These are phyloP conservation scores for Daldinia concentrica DNA, from an alignment of 495 filamentous ascomycete species.

Conservation along the genomic window DNA sequence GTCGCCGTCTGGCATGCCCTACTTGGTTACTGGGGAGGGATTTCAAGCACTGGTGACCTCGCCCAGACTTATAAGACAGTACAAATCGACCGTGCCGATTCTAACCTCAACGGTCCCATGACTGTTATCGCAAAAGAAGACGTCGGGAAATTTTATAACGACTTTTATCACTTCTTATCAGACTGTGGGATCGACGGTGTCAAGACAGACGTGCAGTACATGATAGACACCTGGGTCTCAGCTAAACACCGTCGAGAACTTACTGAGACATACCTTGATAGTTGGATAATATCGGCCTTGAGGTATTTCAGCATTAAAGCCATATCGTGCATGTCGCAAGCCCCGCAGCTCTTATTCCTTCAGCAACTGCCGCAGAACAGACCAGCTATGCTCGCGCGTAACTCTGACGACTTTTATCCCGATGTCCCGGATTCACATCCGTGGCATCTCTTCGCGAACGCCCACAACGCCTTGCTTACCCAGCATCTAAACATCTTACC, in stretches of 20 bases:
- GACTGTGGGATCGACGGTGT: slow-evolving; percentile 78
- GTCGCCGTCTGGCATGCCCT: slow-evolving; percentile 95
- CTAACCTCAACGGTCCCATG: slow-evolving; percentile 68
- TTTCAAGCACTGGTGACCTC: slow-evolving; percentile 75
- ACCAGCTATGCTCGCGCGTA: slow-evolving; percentile 76
- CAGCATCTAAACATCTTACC: slow-evolving; percentile 66
- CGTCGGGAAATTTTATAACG: slow-evolving; percentile 78
- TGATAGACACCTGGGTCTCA: slow-evolving; percentile 76
- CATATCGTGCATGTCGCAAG: slow-evolving; percentile 93
- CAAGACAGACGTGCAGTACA: slow-evolving; percentile 91
- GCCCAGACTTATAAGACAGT: slow-evolving; percentile 81
- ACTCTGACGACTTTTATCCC: slow-evolving; percentile 95
- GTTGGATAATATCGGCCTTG: slow-evolving; percentile 80
- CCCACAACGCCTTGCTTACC: slow-evolving; percentile 88
- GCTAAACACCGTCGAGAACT: slow-evolving; percentile 73
- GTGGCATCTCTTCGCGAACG: slow-evolving; percentile 95
- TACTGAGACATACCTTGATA: slow-evolving; percentile 80
- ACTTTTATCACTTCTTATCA: slow-evolving; percentile 86
- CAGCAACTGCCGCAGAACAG: slow-evolving; percentile 78
- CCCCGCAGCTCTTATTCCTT: slow-evolving; percentile 84
- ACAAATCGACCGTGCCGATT: slow-evolving; percentile 62
- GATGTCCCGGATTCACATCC: slow-evolving; percentile 78
- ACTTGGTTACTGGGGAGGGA: slow-evolving; percentile 95
- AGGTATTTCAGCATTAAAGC: slow-evolving; percentile 78
- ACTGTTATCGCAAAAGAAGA: slow-evolving; percentile 78